Evolutionary conservation across 257 asterid genomes (phyloP), one percentile per base, ranked within the genome.

Genomic region (Lavandula angustifolia): DNA sequence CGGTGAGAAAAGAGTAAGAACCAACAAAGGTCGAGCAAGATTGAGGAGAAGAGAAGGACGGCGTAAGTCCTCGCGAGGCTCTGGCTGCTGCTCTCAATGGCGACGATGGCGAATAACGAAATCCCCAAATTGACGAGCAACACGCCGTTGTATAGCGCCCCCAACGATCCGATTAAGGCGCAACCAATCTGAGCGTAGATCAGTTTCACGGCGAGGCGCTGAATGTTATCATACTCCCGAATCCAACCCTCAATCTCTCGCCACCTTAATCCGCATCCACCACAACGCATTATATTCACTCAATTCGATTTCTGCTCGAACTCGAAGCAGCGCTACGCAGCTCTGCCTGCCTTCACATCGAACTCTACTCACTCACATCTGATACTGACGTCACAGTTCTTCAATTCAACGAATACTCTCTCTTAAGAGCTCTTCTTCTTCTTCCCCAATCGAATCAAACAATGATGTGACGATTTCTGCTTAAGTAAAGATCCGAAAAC

Each of bases 51-150:
- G 52, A 91, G 87, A 62, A 91, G 95, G 38, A 84, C 78, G 6
- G 95, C 98, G 58, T 91, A 91, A 16, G 98, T 91, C 75, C 98
- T 75, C 27, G 95, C 96, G 52, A 91, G 92, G 77, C 82, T 85
- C 85, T 91, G 94, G 55, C 92, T 87, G 86, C 95, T 86, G 79
- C 96, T 91, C 79, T 86, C 96, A 43, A 91, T 88, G 73, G 98
- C 96, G 43, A 91, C 91, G 61, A 92, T 83, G 5, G 98, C 98
- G 69, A 91, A 91, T 73, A 91, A 70, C 0, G 91, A 83, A 72
- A 88, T 73, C 54, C 78, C 95, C 80, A 88, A 78, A 85, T 85
- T 74, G 33, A 79, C 81, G 60, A 91, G 80, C 81, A 82, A 74
- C 3, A 88, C 89, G 2, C 91, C 96, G 69, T 74, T 91, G 83